phyloP scores from a whole-genome alignment of 805 yeast species.

The Pichia cabralensis region DNA sequence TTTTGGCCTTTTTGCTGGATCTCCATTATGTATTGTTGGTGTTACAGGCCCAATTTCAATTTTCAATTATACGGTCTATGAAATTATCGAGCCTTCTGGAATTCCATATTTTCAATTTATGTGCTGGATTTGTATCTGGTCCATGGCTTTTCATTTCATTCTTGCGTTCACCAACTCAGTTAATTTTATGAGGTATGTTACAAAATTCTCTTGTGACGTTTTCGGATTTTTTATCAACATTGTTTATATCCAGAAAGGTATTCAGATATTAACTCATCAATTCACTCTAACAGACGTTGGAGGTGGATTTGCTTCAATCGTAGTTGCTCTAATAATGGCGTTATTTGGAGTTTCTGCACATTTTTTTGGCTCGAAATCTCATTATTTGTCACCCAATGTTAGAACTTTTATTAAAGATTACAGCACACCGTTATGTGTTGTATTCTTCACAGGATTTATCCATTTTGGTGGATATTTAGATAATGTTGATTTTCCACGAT shows the following conservation, averaged over 20 bases:
- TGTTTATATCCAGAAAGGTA: constrained; percentile 84
- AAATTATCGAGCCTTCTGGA: constrained; percentile 46
- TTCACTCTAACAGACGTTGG: constrained; percentile 34
- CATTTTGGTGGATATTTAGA: constrained; percentile 77
- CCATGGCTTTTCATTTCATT: constrained; percentile 67
- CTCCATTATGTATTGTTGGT: constrained; percentile 91
- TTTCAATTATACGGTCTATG: constrained; percentile 84
- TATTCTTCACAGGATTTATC: constrained; percentile 88
- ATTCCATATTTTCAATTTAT: constrained; percentile 72
- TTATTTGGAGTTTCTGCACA: constrained; percentile 59
- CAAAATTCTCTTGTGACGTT: constrained; percentile 80
- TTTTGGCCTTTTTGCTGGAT: constrained; percentile 80
- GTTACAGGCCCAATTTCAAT: constrained; percentile 94
- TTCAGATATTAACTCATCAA: constrained; percentile 69
- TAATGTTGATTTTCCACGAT: constrained; percentile 43
- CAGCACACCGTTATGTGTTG: constrained; percentile 71
- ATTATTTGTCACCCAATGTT: constrained; percentile 46
- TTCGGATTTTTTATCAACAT: constrained; percentile 88
- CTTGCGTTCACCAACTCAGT: constrained; percentile 65
- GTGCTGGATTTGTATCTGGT: constrained; percentile 95
- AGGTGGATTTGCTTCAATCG: constrained; percentile 52
- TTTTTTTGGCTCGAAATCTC: constrained; percentile 50
- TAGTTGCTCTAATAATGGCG: constrained; percentile 66
- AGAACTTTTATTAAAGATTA: constrained; percentile 77
- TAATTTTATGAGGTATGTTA: constrained; percentile 56